Conservation (phyloP, 2,329 filamentous ascomycete species). For the Fusarium guadeloupense region DNA sequence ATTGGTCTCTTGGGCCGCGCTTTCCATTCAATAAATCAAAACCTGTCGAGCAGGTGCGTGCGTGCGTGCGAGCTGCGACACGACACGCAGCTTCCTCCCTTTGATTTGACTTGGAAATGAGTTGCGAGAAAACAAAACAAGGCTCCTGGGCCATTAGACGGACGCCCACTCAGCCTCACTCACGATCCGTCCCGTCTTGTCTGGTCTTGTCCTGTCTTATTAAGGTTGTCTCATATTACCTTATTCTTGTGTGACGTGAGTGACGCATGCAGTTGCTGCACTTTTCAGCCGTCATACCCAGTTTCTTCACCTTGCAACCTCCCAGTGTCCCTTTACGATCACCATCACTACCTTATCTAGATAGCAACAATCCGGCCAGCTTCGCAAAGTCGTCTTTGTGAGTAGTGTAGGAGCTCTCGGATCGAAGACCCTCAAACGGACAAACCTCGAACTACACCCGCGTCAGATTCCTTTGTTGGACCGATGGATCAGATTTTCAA, state of each 20-base stretch:
- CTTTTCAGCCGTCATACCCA: background rate
- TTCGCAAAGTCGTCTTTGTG: background rate
- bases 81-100: slow-evolving; percentile 32
- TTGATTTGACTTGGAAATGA: slow-evolving; percentile 18
- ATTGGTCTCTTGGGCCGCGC: slow-evolving; percentile 28
- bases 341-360: background rate
- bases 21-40: slow-evolving; percentile 38
- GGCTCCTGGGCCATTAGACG: slow-evolving; percentile 5
- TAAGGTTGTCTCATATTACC: too few relatives aligned
- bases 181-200: slow-evolving; percentile 26
- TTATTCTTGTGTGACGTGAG: slow-evolving; percentile 4
- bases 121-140: slow-evolving; percentile 13
- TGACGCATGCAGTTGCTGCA: slow-evolving; percentile 7
- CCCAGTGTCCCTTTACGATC: background rate
- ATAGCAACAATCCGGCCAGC: background rate
- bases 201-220: slow-evolving; percentile 4
- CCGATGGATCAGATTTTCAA: slow-evolving; percentile 15
- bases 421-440: background rate
- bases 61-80: slow-evolving; percentile 27
- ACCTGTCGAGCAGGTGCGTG: slow-evolving; percentile 32
- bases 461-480: background rate
- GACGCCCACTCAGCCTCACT: slow-evolving; percentile 30
- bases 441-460: background rate
- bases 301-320: slow-evolving; percentile 1
- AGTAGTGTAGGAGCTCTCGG: background rate